These are phyloP conservation scores for Aspergillus ustus DNA, from an alignment of 2,329 filamentous ascomycete species.

Conservation along the genomic window DNA sequence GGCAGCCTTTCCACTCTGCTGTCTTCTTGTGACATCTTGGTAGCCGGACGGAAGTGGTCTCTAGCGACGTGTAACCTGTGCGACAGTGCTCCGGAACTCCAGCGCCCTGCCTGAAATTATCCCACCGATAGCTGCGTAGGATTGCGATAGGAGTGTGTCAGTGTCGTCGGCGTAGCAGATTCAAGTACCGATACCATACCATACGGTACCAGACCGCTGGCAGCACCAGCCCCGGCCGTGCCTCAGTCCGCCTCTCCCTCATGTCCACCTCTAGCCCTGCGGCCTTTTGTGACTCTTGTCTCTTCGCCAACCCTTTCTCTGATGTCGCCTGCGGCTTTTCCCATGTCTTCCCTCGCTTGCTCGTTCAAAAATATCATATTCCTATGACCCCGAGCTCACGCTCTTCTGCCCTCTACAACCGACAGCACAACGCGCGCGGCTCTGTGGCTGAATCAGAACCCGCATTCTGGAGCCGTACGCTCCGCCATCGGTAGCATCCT, in stretches of 20 bases:
- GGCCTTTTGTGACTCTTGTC: conserved; percentile 18
- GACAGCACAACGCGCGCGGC: conserved; percentile 18
- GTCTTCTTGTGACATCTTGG: conserved; percentile 5
- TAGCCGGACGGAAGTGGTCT: not conserved
- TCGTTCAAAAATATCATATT: conserved; percentile 17
- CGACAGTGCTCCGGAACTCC: not conserved
- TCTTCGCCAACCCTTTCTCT: conserved; percentile 11
- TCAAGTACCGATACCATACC: conserved; percentile 12
- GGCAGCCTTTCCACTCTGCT: not conserved
- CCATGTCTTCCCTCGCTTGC: conserved; percentile 18
- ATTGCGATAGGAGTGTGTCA: not conserved
- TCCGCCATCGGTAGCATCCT: conserved; percentile 30
- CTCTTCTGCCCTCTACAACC: conserved; percentile 17
- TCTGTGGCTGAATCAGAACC: conserved; percentile 26
- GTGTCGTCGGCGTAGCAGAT: not conserved
- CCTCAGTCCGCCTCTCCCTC: conserved; percentile 14
- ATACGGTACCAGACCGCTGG: conserved; percentile 6
- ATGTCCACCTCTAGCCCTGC: conserved; percentile 9
- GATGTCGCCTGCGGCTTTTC: conserved; percentile 15
- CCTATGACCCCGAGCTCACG: conserved; percentile 12
- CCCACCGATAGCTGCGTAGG: not conserved
- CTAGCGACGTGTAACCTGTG: conserved; percentile 4
- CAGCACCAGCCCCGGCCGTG: not conserved
- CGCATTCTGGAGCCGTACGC: conserved; percentile 28
- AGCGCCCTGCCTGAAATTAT: not conserved